These are phyloP conservation scores for Gossypioides kirkii DNA, from an alignment of 345 rosid species.

Conservation along the genomic window DNA sequence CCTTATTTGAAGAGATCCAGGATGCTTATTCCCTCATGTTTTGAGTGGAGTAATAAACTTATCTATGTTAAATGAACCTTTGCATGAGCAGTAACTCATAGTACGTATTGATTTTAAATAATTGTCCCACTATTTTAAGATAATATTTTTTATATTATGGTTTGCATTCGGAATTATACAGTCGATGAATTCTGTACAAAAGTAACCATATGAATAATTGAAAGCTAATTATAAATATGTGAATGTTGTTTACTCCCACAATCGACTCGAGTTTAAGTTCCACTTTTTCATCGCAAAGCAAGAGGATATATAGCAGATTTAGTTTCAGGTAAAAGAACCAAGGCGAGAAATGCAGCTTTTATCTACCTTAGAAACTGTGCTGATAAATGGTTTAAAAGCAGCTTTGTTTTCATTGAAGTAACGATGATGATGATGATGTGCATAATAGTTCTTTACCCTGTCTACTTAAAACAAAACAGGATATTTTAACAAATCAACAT, in stretches of 20 bases:
- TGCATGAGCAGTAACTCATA: background rate
- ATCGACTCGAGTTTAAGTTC: too few relatives aligned
- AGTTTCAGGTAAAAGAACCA: background rate
- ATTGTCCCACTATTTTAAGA: background rate
- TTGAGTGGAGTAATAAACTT: background rate
- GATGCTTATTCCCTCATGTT: conserved; percentile 12
- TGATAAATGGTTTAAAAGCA: background rate
- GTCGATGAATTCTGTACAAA: background rate
- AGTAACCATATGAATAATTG: background rate
- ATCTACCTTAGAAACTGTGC: background rate
- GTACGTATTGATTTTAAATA: background rate
- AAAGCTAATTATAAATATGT: background rate
- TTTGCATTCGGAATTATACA: background rate
- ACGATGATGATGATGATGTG: background rate
- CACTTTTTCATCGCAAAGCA: background rate
- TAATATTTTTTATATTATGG: background rate
- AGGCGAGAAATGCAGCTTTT: background rate
- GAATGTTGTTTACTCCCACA: background rate
- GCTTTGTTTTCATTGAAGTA: background rate
- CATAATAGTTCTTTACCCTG: too few relatives aligned
- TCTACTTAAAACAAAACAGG: too few relatives aligned
- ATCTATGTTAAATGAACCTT: conserved; percentile 6
- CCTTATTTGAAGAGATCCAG: too few relatives aligned
- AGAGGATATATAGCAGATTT: background rate
- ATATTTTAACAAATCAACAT: too few relatives aligned